Evolutionary conservation across 768 basidiomycete species (phyloP), one percentile per base, ranked within the genome.

Genomic region (Cyathus striatus): DNA sequence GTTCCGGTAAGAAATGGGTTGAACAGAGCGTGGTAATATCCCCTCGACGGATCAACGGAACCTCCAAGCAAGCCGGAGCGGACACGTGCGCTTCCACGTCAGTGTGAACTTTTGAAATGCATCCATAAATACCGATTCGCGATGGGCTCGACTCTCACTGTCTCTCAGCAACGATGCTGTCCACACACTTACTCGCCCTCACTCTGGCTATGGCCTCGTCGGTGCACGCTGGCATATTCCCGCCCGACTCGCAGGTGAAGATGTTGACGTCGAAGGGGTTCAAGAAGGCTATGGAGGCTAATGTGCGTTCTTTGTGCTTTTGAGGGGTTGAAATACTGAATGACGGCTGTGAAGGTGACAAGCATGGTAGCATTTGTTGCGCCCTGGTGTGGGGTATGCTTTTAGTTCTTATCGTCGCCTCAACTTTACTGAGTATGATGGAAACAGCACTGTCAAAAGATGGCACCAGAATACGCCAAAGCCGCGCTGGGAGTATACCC

Each of bases 371-470:
- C 90, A 1, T 96, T 94, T 57, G 86, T 93, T 10, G 93, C 93
- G n/a, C 88, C 91, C 3, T 95, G 92, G 93, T 92, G 88, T 56
- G 88, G 86, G 50, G 86, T 89, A 60, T 58, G 85, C n/a, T 67
- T 24, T 4, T 13, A 17, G 20, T 14, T 37, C 24, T 4, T 7
- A 22, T 23, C 20, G 24, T 41, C 13, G 9, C 26, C 10, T 10
- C 21, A 9, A 20, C 25, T 24, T 39, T 32, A 23, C 33, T 43
- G 18, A 23, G 50, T 26, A 24, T n/a, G 20, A 30, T 32, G 24
- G 4, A 5, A 30, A 21, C 57, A 90, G 83, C 88, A 96, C 56
- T 96, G 93, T 58, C 80, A 93, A 67, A 68, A 68, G 25, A 77
- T 95, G 72, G 88, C 72, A 5, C 93, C 94, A 0, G 89, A 95